Evolutionary conservation across 2,329 filamentous ascomycete genomes (phyloP).

Genomic region (Cytospora paraplurivora): DNA sequence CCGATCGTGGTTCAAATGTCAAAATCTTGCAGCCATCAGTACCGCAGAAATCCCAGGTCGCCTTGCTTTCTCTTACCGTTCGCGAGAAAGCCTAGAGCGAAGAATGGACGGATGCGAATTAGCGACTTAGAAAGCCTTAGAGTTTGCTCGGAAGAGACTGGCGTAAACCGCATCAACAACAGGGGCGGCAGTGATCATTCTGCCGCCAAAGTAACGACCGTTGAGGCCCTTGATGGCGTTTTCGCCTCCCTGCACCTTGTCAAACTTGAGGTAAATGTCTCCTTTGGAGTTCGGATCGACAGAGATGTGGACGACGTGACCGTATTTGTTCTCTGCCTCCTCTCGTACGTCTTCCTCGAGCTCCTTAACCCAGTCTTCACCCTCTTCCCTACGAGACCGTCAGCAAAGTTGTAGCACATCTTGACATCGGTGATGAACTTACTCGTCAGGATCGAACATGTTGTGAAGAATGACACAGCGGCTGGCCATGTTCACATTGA

Average conservation of each 20-base stretch:
- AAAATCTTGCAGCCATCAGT: conserved; percentile 30
- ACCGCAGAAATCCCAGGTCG: conserved; percentile 26
- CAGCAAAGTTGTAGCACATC: conserved; percentile 33
- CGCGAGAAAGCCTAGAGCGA: conserved; percentile 50
- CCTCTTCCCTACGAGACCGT: conserved; percentile 70
- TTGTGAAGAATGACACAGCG: conserved; percentile 93
- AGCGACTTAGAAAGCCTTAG: conserved; percentile 74
- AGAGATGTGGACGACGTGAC: conserved; percentile 94
- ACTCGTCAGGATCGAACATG: conserved; percentile 93
- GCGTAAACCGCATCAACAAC: conserved; percentile 99
- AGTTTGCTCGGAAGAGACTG: conserved; percentile 82
- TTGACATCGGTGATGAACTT: conserved; percentile 47
- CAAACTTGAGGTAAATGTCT: conserved; percentile 98
- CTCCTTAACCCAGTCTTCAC: conserved; percentile 87
- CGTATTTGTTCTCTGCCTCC: conserved; percentile 95
- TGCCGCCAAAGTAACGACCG: conserved; percentile 91
- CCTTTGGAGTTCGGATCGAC: conserved; percentile 91
- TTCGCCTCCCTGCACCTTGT: conserved; percentile 90
- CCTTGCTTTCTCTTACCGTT: conserved; percentile 31
- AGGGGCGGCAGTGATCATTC: conserved; percentile 89
- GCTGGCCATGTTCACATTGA: conserved; percentile 89
- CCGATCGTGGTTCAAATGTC: background rate
- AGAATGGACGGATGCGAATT: conserved; percentile 51
- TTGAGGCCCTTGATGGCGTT: conserved; percentile 98
- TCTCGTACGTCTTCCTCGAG: conserved; percentile 89